A percentile compares a stretch with the other conserved stretches of the same genome.
Conservation (phyloP, 148 eudicot genomes). For the Tetragonia tetragonoides region DNA sequence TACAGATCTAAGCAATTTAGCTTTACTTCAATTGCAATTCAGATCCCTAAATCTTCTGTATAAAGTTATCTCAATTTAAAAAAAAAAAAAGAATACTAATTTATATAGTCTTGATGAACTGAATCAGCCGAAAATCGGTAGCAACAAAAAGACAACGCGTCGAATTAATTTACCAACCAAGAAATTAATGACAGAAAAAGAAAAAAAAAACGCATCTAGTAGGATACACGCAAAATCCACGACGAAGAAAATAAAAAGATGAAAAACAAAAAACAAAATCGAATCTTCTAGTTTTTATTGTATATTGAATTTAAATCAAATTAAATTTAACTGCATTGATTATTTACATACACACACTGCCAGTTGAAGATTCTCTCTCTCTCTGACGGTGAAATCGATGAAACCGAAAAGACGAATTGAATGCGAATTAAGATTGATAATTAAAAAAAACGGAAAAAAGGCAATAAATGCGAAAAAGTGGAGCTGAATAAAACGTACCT, state of each 20-base stretch:
- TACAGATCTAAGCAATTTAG: slow-evolving; percentile 24
- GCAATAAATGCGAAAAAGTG: slow-evolving; percentile 1
- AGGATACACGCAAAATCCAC: not conserved
- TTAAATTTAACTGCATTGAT: not conserved
- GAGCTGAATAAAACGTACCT: not conserved
- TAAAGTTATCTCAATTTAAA: slow-evolving; percentile 11
- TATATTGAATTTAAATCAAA: not conserved
- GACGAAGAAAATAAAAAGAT: not conserved
- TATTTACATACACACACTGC: not conserved
- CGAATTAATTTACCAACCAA: slow-evolving; percentile 5
- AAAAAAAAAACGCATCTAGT: not conserved
- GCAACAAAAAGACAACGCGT: not conserved
- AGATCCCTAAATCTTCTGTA: slow-evolving; percentile 12
- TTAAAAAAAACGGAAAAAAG: not conserved
- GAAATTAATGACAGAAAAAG: not conserved
- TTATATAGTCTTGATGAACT: not conserved
- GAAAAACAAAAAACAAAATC: not conserved
- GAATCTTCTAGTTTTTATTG: not conserved
- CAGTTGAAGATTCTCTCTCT: not conserved
- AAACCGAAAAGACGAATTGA: slow-evolving; percentile 6
- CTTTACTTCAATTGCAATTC: slow-evolving; percentile 33
- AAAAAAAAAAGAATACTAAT: not conserved
- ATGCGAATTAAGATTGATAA: not conserved
- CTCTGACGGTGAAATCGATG: slow-evolving; percentile 8
- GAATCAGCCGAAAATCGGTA: slow-evolving; percentile 7